Conservation (phyloP, 176 grass and related monocot genomes). For the Areca catechu region DNA sequence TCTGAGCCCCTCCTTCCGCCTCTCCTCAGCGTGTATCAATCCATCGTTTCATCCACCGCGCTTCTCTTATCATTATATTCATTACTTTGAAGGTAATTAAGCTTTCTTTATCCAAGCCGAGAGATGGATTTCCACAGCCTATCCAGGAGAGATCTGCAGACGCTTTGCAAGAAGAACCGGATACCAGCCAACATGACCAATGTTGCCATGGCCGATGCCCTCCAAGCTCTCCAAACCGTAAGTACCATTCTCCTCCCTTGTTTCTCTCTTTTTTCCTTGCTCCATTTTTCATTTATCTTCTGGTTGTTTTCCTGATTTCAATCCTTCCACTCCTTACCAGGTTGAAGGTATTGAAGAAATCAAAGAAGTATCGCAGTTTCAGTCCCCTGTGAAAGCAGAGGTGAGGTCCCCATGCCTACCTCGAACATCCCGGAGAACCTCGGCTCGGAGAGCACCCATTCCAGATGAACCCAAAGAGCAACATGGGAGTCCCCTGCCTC, state of each 20-base stretch:
- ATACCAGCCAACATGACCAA: constrained; percentile 91
- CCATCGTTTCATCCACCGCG: too few relatives aligned
- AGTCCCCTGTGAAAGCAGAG: constrained; percentile 22
- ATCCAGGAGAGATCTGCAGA: constrained; percentile 59
- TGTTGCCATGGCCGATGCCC: constrained; percentile 80
- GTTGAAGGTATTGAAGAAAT: constrained; percentile 38
- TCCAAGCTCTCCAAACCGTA: constrained; percentile 50
- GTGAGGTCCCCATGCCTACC: constrained; percentile 9
- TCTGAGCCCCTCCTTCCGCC: too few relatives aligned
- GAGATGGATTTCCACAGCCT: constrained; percentile 70
- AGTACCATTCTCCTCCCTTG: background rate
- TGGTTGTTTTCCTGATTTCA: constrained; percentile 18
- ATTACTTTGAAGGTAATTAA: too few relatives aligned
- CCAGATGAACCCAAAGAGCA: constrained; percentile 17
- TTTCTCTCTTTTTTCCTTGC: background rate
- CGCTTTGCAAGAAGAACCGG: constrained; percentile 77
- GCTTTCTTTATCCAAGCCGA: too few relatives aligned
- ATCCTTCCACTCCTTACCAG: constrained; percentile 14
- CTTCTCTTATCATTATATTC: too few relatives aligned
- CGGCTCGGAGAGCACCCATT: constrained; percentile 22
- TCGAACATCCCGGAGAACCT: constrained; percentile 2
- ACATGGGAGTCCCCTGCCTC: constrained; percentile 2
- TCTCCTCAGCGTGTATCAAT: too few relatives aligned
- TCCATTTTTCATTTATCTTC: background rate
- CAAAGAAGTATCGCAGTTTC: constrained; percentile 30